Evolutionary conservation across 1,284 basidiomycete species (phyloP), one percentile per base, ranked within the genome.

Genomic region (Kalmanozyma brasiliensis): DNA sequence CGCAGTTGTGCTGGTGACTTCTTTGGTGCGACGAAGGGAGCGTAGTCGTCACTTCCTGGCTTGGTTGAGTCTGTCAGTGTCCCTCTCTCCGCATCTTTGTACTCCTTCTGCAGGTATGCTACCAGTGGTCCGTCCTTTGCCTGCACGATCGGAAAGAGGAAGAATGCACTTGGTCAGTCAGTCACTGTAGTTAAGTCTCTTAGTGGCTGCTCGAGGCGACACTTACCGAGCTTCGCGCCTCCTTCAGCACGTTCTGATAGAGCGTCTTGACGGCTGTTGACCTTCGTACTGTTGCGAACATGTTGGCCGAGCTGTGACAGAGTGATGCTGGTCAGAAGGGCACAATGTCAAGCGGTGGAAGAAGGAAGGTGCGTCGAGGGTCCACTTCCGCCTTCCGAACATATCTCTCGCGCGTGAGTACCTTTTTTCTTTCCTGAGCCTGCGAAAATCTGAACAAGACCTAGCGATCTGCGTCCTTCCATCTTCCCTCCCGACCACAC

Each of bases 51-150:
- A 23, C 14, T 49, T 22, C 34, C 33, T 53, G 47, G 11, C 11
- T 17, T 42, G 17, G 26, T 26, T 1, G 38, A 32, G 3, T 43
- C 45, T n/a, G 48, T 9, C 2, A 41, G 17, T 5, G 20, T 26
- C 3, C 51, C 45, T 26, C 16, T 34, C 19, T 49, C 47, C 1
- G 33, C 26, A 26, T 63, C 55, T 9, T 56, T 45, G 48, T 49
- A 69, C 16, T 56, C 55, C 22, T 51, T 55, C 16, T 64, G 60
- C 19, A 69, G n/a, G 37, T 55, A 69, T 3, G 60, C 11, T 11
- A 57, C 60, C 34, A 69, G 55, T 7, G 66, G 60, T 2, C 60
- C 66, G 19, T 40, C 48, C 52, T 64, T 60, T 26, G 56, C 56
- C 64, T 67, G 37, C 26, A 7, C 7, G 24, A 7, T 8, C 19